Evolutionary conservation across 2,329 filamentous ascomycete species (phyloP).

Genomic region (Fusarium neocosmosporiellum): DNA sequence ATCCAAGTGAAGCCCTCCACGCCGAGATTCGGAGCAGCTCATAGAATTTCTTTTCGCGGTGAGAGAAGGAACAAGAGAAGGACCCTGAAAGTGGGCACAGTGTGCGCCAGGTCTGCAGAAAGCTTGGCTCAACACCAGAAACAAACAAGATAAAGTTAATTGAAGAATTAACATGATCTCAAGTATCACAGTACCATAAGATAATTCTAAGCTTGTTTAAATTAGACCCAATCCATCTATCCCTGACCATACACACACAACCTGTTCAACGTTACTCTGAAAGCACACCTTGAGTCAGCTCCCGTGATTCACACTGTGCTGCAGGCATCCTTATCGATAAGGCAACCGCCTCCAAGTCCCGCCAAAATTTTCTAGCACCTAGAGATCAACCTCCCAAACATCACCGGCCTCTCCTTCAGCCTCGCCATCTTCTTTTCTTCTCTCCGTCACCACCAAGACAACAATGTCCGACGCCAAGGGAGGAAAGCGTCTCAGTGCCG

Average conservation of each 20-base stretch:
- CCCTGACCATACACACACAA: neutral
- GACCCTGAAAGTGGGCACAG: constrained; percentile 38
- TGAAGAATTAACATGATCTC: neutral
- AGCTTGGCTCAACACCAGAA: neutral
- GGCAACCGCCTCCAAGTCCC: constrained; percentile 31
- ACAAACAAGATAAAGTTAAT: neutral
- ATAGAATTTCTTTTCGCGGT: constrained; percentile 10
- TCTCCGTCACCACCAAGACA: constrained; percentile 7
- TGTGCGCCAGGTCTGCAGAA: constrained; percentile 11
- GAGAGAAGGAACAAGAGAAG: constrained; percentile 1
- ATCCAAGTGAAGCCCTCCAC: neutral
- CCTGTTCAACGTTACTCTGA: neutral
- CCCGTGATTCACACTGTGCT: constrained; percentile 32
- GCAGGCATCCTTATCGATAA: constrained; percentile 50
- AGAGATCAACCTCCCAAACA: constrained; percentile 34
- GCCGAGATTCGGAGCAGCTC: neutral
- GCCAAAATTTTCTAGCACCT: constrained; percentile 44
- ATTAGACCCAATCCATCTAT: too few species aligned
- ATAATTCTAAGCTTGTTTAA: neutral
- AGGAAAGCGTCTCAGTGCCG: constrained; percentile 59
- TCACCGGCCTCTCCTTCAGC: constrained; percentile 34
- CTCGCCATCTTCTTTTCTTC: constrained; percentile 33
- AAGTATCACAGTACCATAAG: neutral
- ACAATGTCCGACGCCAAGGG: constrained; percentile 55
- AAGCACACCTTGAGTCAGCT: neutral